Evolutionary conservation across 305 asterid species (phyloP), one percentile per base, ranked within the genome.

Genomic region (Nicotiana rustica): DNA sequence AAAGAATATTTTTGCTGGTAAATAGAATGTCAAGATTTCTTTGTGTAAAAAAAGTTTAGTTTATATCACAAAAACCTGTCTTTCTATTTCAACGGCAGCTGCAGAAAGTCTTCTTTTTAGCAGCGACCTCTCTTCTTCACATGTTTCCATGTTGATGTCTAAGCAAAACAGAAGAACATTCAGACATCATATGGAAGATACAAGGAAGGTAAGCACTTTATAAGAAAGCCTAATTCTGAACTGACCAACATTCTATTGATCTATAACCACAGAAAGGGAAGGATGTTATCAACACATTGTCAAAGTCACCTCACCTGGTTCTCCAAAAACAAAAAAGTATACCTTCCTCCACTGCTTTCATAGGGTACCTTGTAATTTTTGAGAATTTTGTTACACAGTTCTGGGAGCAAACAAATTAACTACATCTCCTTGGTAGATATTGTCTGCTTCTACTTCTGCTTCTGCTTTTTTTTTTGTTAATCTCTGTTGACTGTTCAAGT

Each of bases 41-140:
- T 64, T 76, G 56, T 29, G 56, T 15, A 41, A 73, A 79, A 62
- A 9, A 31, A 25, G 38, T 59, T 41, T 35, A 57, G 29, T 65
- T 19, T 79, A 66, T 18, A 47, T 12, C 19, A 73, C 38, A 52
- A 9, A 76, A 80, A 92, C 98, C 98, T 94, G 98, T 89, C 84
- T 93, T 85, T 94, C 99, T 60, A 92, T 90, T 89, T 96, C 97
- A 85, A 93, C 84, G 68, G 89, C 90, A 66, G 98, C 89, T 70
- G 94, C 93, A 69, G 93, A 84, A 86, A 94, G 94, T 89, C 92
- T 91, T 93, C 98, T 89, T 85, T 87, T 92, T 90, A 96, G 81
- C 71, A 82, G 19, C 17, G 88, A 88, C 88, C 91, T 89, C 81
- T 96, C 93, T n/a, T 87, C 93, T 85, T 93, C 96, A 81, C 99